A percentile compares a stretch with the other conserved stretches of the same genome.
phyloP scores from a whole-genome alignment of 2,329 filamentous ascomycete species.

The Aquanectria penicillioides region DNA sequence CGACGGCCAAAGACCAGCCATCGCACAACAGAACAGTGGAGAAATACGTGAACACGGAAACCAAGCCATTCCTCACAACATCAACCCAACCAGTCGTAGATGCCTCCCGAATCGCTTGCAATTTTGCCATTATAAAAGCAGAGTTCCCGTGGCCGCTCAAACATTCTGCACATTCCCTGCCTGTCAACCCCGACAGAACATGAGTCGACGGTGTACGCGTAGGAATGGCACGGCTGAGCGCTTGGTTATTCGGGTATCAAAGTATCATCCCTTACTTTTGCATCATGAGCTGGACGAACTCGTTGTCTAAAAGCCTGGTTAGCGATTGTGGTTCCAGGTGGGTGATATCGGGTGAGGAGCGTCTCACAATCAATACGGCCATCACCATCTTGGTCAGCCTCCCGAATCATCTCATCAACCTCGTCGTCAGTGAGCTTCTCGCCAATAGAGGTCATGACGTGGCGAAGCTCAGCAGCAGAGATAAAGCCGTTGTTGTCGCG shows the following conservation, averaged over 20 bases:
- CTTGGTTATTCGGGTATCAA: constrained; percentile 40
- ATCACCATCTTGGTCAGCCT: constrained; percentile 90
- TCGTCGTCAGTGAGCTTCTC: constrained; percentile 92
- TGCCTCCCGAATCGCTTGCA: constrained; percentile 44
- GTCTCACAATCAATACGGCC: constrained; percentile 86
- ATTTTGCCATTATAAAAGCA: constrained; percentile 43
- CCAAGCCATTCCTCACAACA: constrained; percentile 39
- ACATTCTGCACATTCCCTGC: constrained; percentile 27
- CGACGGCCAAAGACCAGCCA: constrained; percentile 29
- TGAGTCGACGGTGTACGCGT: constrained; percentile 22
- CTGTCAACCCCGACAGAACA: constrained; percentile 23
- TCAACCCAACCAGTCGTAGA: constrained; percentile 40
- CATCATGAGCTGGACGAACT: constrained; percentile 96
- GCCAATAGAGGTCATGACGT: constrained; percentile 92
- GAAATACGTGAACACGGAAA: constrained; percentile 40
- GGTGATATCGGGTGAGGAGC: not conserved
- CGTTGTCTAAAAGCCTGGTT: constrained; percentile 72
- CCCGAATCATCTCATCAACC: constrained; percentile 93
- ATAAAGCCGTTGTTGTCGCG: constrained; percentile 94
- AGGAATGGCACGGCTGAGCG: constrained; percentile 28
- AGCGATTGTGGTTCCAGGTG: constrained; percentile 20
- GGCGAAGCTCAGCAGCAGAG: constrained; percentile 85
- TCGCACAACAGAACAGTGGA: constrained; percentile 31
- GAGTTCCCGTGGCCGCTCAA: constrained; percentile 33
- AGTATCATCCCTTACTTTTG: constrained; percentile 74